Base-by-base conservation (phyloP, 192 early-diverging fungal genomes). In the Umbelopsis sp. region DNA sequence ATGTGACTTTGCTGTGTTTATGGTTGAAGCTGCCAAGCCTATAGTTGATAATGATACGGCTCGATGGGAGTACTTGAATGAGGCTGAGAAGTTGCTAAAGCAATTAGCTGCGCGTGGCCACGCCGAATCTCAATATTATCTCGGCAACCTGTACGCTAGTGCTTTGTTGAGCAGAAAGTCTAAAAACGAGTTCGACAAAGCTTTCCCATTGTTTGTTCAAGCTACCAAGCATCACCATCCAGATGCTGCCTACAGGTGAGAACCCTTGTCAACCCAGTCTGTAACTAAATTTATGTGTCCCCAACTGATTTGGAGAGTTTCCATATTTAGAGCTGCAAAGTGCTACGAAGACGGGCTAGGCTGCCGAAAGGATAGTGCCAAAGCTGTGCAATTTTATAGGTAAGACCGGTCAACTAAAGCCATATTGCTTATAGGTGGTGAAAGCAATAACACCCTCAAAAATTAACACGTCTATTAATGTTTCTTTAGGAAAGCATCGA, bases 341-440 rank as follows among this genome's bases (percentile, higher is more conserved):
- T 92, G 85, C 66, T 84, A 86, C 55, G 90, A 94, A 72, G 71
- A 84, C 70, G 91, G 90, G 16, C 55, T 80, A 48, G 93, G 93
- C 2, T 80, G 77, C 45, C 79, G 81, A 27, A 88, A 87, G 68
- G 80, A 83, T 52, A 75, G 72, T 45, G 70, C 82, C 10, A 81
- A 86, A n/a, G 85, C 91, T 22, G 75, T 86, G 44, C 84, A 88
- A 68, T 90, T 89, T 70, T 94, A 92, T 75, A 87, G 74, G 86
- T 87, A 82, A 68, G 8, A 15, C 46, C 12, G 46, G 27, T 21
- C 13, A 13, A 16, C 2, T 13, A 51, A 51, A 16, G 18, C 6
- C 4, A 13, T 55, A 27, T 27, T 55, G 23, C 30, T 5, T 30
- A 30, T 55, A 30, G 10, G 23, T 23, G 15, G 1, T 21, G 49